A percentile compares a stretch with the other conserved stretches of the same genome.
Conservation (phyloP, 495 filamentous ascomycete species). For the Choiromyces venosus region DNA sequence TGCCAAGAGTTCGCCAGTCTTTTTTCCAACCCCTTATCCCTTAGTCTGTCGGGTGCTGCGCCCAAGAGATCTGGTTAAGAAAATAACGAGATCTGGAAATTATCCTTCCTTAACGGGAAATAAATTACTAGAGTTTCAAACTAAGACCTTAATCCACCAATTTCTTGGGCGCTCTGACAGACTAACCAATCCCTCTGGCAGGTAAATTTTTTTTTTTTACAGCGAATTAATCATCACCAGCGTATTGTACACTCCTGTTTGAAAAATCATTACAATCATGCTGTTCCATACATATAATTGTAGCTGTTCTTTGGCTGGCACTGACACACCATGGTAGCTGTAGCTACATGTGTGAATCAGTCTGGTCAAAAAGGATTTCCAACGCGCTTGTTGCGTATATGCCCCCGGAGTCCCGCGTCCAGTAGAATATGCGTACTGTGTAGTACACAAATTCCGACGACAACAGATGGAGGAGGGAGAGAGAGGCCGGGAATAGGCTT, state of each 20-base stretch:
- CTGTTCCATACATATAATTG: background rate
- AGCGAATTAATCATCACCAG: background rate
- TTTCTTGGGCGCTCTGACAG: too few species aligned
- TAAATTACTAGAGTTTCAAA: too few species aligned
- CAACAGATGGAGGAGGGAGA: background rate
- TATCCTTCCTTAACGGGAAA: too few species aligned
- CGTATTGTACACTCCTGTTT: background rate
- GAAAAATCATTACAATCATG: background rate
- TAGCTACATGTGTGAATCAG: background rate
- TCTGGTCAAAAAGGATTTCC: background rate
- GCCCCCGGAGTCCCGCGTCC: background rate
- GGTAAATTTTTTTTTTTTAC: background rate
- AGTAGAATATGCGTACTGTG: background rate
- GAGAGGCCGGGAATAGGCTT: background rate
- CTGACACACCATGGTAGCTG: background rate
- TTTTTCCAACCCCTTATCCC: too few species aligned
- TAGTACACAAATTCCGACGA: background rate
- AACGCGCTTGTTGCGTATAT: background rate
- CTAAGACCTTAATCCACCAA: too few species aligned
- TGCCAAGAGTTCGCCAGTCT: too few species aligned
- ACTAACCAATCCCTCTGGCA: background rate
- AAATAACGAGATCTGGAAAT: too few species aligned
- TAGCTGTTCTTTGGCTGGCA: background rate
- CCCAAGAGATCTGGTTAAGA: too few species aligned
- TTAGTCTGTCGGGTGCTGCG: too few species aligned